A percentile compares a stretch with the other conserved stretches of the same genome.
phyloP scores from a whole-genome alignment of 2,329 filamentous ascomycete genomes.

The Saccharata proteae region DNA sequence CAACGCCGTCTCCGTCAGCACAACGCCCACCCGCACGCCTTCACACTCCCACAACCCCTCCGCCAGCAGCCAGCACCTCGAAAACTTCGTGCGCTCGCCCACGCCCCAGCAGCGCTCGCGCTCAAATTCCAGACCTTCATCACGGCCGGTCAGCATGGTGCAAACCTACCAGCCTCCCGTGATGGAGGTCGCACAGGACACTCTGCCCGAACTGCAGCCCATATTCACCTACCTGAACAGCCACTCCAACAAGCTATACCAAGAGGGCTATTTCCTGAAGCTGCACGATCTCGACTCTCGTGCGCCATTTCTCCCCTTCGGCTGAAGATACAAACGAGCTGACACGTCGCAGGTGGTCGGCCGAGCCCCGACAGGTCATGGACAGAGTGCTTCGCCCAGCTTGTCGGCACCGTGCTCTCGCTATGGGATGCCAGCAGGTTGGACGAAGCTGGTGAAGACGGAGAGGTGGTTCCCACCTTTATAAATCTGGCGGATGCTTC shows the following conservation, averaged over 20 bases:
- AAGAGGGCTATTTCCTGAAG: conserved; percentile 96
- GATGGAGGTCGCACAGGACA: conserved; percentile 77
- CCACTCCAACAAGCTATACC: conserved; percentile 92
- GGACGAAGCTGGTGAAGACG: conserved; percentile 73
- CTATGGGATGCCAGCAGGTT: conserved; percentile 91
- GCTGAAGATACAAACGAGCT: conserved; percentile 12
- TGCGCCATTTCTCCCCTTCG: conserved; percentile 37
- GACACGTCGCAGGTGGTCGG: conserved; percentile 55
- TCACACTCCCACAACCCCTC: conserved; percentile 12
- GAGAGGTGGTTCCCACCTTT: conserved; percentile 79
- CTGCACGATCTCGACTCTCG: conserved; percentile 86
- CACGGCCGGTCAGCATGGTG: conserved; percentile 73
- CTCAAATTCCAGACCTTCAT: conserved; percentile 39
- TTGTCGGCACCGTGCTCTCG: conserved; percentile 88
- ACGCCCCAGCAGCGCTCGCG: conserved; percentile 27
- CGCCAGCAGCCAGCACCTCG: conserved; percentile 19
- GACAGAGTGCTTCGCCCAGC: conserved; percentile 94
- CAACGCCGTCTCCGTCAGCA: conserved; percentile 18
- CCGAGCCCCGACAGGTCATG: conserved; percentile 78
- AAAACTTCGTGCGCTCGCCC: conserved; percentile 17
- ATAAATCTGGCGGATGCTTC: conserved; percentile 96
- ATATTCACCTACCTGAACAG: conserved; percentile 91
- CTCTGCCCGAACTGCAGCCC: conserved; percentile 81
- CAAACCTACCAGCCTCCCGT: conserved; percentile 74
- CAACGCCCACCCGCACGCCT: conserved; percentile 21